phyloP scores from a whole-genome alignment of 2,329 filamentous ascomycete species.

The Fusarium pseudonygamai region DNA sequence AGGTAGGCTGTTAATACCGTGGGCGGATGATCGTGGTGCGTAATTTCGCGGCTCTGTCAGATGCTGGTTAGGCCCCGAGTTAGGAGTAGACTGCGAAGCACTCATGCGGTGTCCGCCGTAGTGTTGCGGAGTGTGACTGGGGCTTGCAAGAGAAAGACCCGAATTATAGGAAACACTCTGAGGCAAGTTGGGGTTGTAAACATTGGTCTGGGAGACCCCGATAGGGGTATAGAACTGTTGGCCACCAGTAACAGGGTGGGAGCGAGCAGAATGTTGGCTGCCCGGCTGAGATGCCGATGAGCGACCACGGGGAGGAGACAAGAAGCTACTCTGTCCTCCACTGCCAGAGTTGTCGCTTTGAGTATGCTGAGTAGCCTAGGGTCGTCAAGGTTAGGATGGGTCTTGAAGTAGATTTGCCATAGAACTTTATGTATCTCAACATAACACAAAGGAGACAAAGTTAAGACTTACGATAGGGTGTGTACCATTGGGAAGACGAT shows the following conservation, averaged over 20 bases:
- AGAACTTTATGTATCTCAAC: not conserved
- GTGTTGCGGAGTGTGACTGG: constrained; percentile 30
- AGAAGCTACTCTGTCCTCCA: not conserved
- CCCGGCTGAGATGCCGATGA: not conserved
- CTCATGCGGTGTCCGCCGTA: not conserved
- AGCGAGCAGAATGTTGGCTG: not conserved
- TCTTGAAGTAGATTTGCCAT: not conserved
- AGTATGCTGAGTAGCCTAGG: not conserved
- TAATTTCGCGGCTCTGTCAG: constrained; percentile 56
- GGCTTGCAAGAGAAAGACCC: constrained; percentile 27
- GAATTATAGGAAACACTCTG: constrained; percentile 29
- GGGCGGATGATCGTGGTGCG: constrained; percentile 48
- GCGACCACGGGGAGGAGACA: constrained; percentile 12
- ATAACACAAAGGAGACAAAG: not conserved
- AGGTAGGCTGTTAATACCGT: constrained; percentile 41
- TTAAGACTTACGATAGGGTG: constrained; percentile 19
- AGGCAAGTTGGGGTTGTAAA: constrained; percentile 7
- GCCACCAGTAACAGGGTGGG: not conserved
- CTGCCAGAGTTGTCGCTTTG: not conserved
- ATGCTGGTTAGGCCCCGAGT: constrained; percentile 19
- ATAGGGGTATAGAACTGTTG: constrained; percentile 22
- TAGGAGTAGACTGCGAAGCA: constrained; percentile 17
- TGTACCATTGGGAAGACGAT: constrained; percentile 4
- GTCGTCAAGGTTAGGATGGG: constrained; percentile 1
- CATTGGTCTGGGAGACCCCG: constrained; percentile 9